These are phyloP conservation scores for Aspergillus clavatus DNA, from an alignment of 2,329 filamentous ascomycete species.

Conservation along the genomic window DNA sequence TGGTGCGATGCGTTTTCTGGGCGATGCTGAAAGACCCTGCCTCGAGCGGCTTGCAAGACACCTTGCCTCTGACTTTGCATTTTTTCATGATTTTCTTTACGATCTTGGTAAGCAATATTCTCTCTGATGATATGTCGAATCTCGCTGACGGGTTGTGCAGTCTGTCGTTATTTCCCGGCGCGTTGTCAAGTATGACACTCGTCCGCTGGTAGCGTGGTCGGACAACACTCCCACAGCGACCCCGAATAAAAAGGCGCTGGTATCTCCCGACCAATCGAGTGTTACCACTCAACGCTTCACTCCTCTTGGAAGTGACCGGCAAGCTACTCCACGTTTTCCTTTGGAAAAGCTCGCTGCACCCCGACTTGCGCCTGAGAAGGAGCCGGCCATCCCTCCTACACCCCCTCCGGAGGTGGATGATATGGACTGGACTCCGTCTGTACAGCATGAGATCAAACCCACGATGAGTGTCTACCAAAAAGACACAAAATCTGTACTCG, in stretches of 20 bases:
- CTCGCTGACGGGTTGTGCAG: conserved; percentile 24
- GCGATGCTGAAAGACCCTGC: conserved; percentile 38
- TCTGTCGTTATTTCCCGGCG: conserved; percentile 35
- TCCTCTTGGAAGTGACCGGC: conserved; percentile 11
- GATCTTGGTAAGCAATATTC: conserved; percentile 29
- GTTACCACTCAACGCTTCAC: conserved; percentile 13
- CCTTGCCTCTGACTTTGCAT: conserved; percentile 34
- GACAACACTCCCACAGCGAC: conserved; percentile 31
- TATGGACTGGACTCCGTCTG: conserved; percentile 50
- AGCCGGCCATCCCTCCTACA: conserved; percentile 28
- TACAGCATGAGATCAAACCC: conserved; percentile 32
- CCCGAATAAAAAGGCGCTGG: conserved; percentile 18
- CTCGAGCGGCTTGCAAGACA: conserved; percentile 28
- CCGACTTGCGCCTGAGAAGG: conserved; percentile 17
- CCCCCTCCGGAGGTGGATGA: conserved; percentile 39
- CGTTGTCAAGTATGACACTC: conserved; percentile 37
- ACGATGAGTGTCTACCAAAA: conserved; percentile 28
- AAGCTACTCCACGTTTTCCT: conserved; percentile 32
- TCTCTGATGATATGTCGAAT: not conserved
- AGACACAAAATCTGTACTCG: conserved; percentile 25
- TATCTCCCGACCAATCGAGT: conserved; percentile 14
- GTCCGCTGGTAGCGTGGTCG: conserved; percentile 40
- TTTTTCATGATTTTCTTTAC: conserved; percentile 38
- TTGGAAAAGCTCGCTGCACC: conserved; percentile 36
- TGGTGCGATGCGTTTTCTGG: conserved; percentile 42